These are phyloP conservation scores for Colletotrichum tropicale DNA, from an alignment of 2,329 filamentous ascomycete genomes.

Conservation along the genomic window DNA sequence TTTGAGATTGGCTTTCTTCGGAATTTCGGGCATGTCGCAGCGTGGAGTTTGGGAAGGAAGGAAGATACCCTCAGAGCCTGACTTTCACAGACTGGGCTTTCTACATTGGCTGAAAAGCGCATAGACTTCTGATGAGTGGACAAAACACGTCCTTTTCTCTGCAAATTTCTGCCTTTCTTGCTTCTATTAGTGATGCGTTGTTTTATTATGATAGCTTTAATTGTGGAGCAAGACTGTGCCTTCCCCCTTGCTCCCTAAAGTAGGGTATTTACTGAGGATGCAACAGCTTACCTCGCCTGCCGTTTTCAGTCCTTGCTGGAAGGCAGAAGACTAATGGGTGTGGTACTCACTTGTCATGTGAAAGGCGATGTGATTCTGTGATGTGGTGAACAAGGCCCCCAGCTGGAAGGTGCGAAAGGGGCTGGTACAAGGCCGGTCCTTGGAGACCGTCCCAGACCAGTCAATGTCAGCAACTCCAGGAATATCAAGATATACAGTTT, in stretches of 20 bases:
- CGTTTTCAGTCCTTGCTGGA: accelerated
- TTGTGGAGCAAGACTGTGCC: not conserved
- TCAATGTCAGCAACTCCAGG: not conserved
- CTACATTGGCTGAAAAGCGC: not conserved
- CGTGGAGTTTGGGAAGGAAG: not conserved
- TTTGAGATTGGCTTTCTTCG: not conserved
- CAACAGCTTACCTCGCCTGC: not conserved
- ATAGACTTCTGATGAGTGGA: not conserved
- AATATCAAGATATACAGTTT: too few species aligned
- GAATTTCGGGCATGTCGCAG: not conserved
- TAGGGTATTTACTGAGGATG: not conserved
- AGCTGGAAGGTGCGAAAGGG: not conserved
- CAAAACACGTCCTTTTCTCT: not conserved
- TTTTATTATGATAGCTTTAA: not conserved
- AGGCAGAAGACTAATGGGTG: not conserved
- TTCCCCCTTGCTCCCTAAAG: not conserved
- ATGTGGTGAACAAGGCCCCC: not conserved
- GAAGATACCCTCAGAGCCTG: not conserved
- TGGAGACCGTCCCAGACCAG: not conserved
- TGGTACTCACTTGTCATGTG: not conserved
- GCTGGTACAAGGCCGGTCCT: not conserved
- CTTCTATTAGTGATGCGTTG: not conserved
- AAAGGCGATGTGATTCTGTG: not conserved
- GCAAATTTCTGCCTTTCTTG: not conserved
- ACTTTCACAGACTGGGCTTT: not conserved